These are phyloP conservation scores for Vigna mungo DNA, from an alignment of 306 rosid genomes.

Conservation along the genomic window DNA sequence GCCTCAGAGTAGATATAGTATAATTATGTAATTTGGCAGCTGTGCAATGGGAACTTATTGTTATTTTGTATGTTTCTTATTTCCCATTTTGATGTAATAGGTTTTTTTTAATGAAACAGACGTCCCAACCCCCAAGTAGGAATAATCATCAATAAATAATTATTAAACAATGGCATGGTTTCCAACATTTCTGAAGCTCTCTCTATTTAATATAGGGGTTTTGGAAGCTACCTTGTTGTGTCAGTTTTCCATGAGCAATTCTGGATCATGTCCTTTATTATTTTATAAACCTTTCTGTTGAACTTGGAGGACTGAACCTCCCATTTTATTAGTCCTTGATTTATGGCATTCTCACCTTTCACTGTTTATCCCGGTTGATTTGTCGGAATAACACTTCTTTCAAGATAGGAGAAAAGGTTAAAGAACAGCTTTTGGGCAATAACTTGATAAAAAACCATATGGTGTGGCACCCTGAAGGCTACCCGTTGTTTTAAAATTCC, in stretches of 20 bases:
- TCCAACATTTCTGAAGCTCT: neutral
- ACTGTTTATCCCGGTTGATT: neutral
- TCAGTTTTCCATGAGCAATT: neutral
- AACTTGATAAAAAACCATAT: neutral
- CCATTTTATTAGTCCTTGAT: neutral
- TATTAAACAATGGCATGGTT: conserved; percentile 14
- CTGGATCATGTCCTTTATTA: neutral
- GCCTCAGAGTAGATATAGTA: conserved; percentile 14
- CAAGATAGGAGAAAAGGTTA: neutral
- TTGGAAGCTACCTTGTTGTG: neutral
- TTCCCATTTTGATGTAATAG: conserved; percentile 19
- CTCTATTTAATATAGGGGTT: conserved; percentile 19
- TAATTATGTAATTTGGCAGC: conserved; percentile 34
- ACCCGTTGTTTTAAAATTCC: neutral
- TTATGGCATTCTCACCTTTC: neutral
- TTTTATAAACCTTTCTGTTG: neutral
- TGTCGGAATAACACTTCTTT: neutral
- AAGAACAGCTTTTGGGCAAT: neutral
- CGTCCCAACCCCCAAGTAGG: neutral
- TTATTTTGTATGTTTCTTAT: conserved; percentile 21
- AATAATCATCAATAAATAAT: conserved; percentile 33
- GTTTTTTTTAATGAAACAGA: conserved; percentile 18
- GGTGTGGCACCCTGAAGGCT: neutral
- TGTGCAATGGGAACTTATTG: conserved; percentile 29
- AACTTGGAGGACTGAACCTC: neutral